phyloP scores from a whole-genome alignment of 2,329 filamentous ascomycete species.

The Nemania diffusa region DNA sequence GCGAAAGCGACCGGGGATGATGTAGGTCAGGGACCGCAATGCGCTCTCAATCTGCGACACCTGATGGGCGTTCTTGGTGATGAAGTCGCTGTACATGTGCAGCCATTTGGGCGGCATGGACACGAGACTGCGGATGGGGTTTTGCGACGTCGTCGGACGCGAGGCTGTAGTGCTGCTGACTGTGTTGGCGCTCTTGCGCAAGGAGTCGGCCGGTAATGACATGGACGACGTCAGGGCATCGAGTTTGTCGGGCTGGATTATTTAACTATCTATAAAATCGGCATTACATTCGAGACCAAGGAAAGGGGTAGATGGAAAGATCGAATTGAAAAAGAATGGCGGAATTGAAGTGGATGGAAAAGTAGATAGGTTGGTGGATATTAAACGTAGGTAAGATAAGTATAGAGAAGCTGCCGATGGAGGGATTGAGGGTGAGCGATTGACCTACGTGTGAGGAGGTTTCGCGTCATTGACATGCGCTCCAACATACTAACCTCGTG shows the following conservation, averaged over 20 bases:
- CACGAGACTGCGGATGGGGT: slow-evolving; percentile 58
- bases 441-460: neutral
- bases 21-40: slow-evolving; percentile 90
- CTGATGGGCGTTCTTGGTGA: slow-evolving; percentile 92
- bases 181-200: slow-evolving; percentile 33
- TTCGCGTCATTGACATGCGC: slow-evolving; percentile 28
- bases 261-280: neutral
- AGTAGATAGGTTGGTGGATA: neutral
- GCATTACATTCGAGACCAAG: neutral
- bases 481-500: neutral
- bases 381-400: neutral
- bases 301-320: neutral
- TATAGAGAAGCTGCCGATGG: neutral
- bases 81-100: slow-evolving; percentile 84
- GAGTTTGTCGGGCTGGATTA: neutral
- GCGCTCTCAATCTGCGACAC: slow-evolving; percentile 96
- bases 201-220: slow-evolving; percentile 39
- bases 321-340: slow-evolving; percentile 17
- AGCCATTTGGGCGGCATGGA: slow-evolving; percentile 73
- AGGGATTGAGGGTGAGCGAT: neutral
- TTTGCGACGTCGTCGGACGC: slow-evolving; percentile 39
- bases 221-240: slow-evolving; percentile 30
- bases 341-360: neutral
- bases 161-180: slow-evolving; percentile 31
- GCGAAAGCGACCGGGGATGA: slow-evolving; percentile 89